phyloP scores from a whole-genome alignment of 2,329 filamentous ascomycete genomes.

The Cercospora brassicicola region DNA sequence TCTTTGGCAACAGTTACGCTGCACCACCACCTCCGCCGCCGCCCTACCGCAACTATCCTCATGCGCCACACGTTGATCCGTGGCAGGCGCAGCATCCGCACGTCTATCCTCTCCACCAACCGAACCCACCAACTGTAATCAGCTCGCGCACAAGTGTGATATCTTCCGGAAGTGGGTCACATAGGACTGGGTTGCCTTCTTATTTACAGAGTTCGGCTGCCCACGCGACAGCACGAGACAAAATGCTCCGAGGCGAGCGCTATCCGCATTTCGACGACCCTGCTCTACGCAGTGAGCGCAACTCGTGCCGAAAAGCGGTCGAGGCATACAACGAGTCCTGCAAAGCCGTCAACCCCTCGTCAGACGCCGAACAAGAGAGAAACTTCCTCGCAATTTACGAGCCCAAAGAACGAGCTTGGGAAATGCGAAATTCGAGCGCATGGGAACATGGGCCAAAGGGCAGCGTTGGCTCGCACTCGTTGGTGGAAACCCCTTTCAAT shows the following conservation, averaged over 20 bases:
- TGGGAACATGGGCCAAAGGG: constrained; percentile 45
- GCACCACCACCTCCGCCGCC: constrained; percentile 21
- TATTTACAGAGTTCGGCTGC: background rate
- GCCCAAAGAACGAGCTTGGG: constrained; percentile 53
- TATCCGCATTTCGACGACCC: constrained; percentile 74
- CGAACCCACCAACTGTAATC: constrained; percentile 16
- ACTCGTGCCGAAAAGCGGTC: constrained; percentile 76
- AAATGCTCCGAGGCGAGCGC: constrained; percentile 79
- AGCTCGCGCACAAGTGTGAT: constrained; percentile 30
- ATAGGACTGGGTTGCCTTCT: constrained; percentile 25
- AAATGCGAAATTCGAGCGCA: background rate
- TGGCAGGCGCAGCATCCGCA: constrained; percentile 7
- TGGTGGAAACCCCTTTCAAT: constrained; percentile 83
- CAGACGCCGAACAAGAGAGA: constrained; percentile 63
- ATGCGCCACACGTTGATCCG: constrained; percentile 12
- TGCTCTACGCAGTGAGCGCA: constrained; percentile 78
- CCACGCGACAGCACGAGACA: constrained; percentile 69
- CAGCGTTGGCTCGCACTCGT: constrained; percentile 69
- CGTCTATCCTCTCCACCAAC: constrained; percentile 18
- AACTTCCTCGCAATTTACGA: constrained; percentile 72
- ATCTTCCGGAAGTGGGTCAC: constrained; percentile 43
- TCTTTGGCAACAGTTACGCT: constrained; percentile 19
- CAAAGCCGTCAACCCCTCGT: constrained; percentile 53
- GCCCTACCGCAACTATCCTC: constrained; percentile 15
- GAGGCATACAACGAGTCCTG: constrained; percentile 75